phyloP scores from a whole-genome alignment of 176 grass and related monocot species.

The Carex scoparia region DNA sequence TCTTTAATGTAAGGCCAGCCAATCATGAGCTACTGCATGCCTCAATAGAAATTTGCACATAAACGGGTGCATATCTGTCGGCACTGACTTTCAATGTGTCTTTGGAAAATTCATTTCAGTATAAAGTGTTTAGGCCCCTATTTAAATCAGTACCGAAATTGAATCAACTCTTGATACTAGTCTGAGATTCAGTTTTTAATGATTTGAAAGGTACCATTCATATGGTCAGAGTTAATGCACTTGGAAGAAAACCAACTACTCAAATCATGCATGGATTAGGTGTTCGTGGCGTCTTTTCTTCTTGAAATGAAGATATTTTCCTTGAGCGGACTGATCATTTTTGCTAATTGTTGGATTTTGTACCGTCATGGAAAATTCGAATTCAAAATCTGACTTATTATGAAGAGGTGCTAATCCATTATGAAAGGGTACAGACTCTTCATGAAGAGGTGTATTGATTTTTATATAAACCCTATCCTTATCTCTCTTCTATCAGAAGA shows the following conservation, averaged over 20 bases:
- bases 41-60: not conserved
- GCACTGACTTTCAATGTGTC: not conserved
- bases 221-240: slow-evolving; percentile 5
- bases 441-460: too few relatives aligned
- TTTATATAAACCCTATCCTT: too few relatives aligned
- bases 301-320: not conserved
- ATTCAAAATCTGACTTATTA: too few relatives aligned
- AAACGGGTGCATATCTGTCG: not conserved
- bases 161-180: not conserved
- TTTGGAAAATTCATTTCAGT: not conserved
- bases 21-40: not conserved
- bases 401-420: too few relatives aligned
- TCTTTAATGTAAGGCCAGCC: not conserved
- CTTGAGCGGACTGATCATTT: not conserved
- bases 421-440: too few relatives aligned
- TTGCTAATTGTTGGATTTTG: not conserved
- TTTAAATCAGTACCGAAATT: not conserved
- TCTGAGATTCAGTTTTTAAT: slow-evolving; percentile 6
- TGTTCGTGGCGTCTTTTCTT: not conserved
- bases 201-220: slow-evolving; percentile 11
- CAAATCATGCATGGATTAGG: not conserved
- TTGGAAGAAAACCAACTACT: slow-evolving; percentile 14
- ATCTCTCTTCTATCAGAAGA: too few relatives aligned
- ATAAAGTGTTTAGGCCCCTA: slow-evolving; percentile 5
- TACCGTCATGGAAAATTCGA: too few relatives aligned